phyloP scores from a whole-genome alignment of 1,284 basidiomycete genomes.

The Cryptococcus sp. region DNA sequence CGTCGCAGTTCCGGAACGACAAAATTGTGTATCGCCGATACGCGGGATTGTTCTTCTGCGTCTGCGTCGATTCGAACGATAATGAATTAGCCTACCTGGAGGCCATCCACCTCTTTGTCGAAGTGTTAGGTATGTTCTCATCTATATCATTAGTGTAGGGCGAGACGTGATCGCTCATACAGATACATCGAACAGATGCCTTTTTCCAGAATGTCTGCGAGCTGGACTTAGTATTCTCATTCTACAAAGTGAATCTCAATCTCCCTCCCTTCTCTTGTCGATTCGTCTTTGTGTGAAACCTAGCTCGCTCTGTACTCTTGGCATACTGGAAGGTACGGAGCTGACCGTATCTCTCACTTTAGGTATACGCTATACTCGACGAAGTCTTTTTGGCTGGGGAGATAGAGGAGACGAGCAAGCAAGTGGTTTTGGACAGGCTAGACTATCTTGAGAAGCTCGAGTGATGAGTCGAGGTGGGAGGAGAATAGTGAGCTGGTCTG shows the following conservation, averaged over 20 bases:
- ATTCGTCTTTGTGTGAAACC: background rate
- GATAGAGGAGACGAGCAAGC: conserved; percentile 96
- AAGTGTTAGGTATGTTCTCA: conserved; percentile 90
- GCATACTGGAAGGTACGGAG: background rate
- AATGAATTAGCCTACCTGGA: conserved; percentile 97
- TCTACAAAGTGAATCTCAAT: conserved; percentile 76
- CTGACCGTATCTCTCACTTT: background rate
- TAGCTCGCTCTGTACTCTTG: background rate
- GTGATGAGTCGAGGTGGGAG: conserved; percentile 43
- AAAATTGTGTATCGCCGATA: conserved; percentile 95
- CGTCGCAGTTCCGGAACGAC: conserved; percentile 81
- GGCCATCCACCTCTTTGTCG: conserved; percentile 96
- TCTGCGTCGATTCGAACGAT: conserved; percentile 96
- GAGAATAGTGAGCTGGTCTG: too few species aligned
- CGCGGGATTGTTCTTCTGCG: conserved; percentile 95
- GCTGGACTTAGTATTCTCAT: conserved; percentile 95
- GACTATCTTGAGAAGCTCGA: conserved; percentile 90
- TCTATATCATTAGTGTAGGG: background rate
- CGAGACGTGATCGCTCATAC: background rate
- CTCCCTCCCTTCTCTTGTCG: background rate
- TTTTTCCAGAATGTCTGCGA: conserved; percentile 99
- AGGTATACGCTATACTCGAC: conserved; percentile 96
- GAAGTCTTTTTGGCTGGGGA: conserved; percentile 99
- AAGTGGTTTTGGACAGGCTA: conserved; percentile 84
- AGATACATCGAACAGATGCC: conserved; percentile 63